Evolutionary conservation across 2,329 filamentous ascomycete genomes (phyloP).

Genomic region (Clarireedia hainanense): DNA sequence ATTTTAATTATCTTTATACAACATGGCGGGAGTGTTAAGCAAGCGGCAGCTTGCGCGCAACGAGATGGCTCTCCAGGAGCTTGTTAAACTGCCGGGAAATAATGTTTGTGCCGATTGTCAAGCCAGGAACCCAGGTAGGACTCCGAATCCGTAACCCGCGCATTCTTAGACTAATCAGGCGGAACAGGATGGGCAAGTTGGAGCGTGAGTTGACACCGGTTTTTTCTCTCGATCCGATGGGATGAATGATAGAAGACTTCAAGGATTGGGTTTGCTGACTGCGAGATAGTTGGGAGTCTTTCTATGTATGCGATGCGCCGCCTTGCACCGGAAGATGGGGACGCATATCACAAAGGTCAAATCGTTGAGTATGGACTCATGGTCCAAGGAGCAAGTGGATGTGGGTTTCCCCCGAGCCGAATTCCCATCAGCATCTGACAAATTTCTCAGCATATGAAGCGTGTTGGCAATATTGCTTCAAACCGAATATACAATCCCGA

Average conservation of each 20-base stretch:
- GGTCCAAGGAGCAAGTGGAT: constrained; percentile 93
- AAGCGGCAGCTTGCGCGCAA: constrained; percentile 98
- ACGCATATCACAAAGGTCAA: constrained; percentile 99
- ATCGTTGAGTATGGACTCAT: constrained; percentile 96
- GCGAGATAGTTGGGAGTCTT: constrained; percentile 77
- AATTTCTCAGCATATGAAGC: constrained; percentile 73
- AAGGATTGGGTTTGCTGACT: constrained; percentile 14
- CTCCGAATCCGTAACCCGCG: background rate
- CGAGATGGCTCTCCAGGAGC: constrained; percentile 82
- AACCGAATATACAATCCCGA: constrained; percentile 88
- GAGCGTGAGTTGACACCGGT: constrained; percentile 26
- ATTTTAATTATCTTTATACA: constrained; percentile 11
- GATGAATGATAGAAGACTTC: background rate
- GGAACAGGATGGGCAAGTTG: constrained; percentile 30
- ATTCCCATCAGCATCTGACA: constrained; percentile 11
- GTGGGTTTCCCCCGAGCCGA: constrained; percentile 41
- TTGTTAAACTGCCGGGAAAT: constrained; percentile 85
- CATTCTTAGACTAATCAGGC: background rate
- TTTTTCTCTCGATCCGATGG: background rate
- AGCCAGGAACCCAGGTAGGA: constrained; percentile 80
- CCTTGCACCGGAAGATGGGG: constrained; percentile 90
- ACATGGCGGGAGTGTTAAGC: constrained; percentile 69
- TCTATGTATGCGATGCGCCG: constrained; percentile 93
- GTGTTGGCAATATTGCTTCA: constrained; percentile 75
- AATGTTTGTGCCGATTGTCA: constrained; percentile 90